These are phyloP conservation scores for Arctium minus DNA, from an alignment of 129 eudicot genomes.

Conservation along the genomic window DNA sequence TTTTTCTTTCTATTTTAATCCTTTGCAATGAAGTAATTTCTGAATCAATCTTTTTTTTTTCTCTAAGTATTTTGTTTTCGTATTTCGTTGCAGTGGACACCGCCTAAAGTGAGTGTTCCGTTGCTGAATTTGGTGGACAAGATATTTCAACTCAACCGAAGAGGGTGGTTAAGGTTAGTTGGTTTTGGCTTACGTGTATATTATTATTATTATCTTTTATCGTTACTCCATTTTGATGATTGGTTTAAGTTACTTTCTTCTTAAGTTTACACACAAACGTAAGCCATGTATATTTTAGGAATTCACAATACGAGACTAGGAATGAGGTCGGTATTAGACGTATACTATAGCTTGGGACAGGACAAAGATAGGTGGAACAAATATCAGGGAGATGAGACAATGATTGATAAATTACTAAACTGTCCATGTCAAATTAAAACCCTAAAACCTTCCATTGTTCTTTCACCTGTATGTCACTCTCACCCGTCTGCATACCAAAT, in stretches of 20 bases:
- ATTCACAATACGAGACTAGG: too few species aligned
- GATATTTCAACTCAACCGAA: conserved; percentile 83
- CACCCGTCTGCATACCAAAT: too few species aligned
- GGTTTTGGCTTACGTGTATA: not conserved
- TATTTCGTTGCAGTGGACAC: conserved; percentile 84
- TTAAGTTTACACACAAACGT: too few species aligned
- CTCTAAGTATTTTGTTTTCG: not conserved
- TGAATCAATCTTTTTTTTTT: not conserved
- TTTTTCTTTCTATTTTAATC: not conserved
- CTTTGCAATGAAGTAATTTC: not conserved
- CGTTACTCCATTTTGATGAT: not conserved
- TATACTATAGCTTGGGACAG: too few species aligned
- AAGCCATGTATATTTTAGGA: not conserved
- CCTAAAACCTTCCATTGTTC: too few species aligned
- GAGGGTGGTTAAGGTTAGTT: conserved; percentile 98
- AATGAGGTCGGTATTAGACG: too few species aligned
- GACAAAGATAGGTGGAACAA: too few species aligned
- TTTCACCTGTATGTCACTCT: too few species aligned
- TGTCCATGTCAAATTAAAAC: too few species aligned
- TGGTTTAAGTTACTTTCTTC: not conserved
- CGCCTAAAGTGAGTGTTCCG: conserved; percentile 91
- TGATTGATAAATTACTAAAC: too few species aligned
- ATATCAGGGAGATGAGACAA: too few species aligned
- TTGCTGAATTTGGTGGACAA: conserved; percentile 87
- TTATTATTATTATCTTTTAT: not conserved